Base-by-base conservation (phyloP, 169 alveolate genomes). In the Toxoplasma gondii region DNA sequence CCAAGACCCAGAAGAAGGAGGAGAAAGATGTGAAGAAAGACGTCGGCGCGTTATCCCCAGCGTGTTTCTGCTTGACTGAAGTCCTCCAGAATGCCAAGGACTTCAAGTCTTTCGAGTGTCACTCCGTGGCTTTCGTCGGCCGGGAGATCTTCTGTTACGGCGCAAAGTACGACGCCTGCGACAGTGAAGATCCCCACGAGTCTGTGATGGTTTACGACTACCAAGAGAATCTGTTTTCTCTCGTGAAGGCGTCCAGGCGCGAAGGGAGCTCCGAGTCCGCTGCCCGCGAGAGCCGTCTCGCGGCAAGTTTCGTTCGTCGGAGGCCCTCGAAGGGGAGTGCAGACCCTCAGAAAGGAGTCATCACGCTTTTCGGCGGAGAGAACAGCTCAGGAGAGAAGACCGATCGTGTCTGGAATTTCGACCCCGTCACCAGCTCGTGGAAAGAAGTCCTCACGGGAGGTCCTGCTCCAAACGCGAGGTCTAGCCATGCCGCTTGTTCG, bases 1-100 rank as follows among this genome's bases (percentile, higher is more conserved):
- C n/a, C n/a, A n/a, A n/a, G n/a, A n/a, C n/a, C n/a, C n/a, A n/a
- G n/a, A n/a, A n/a, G n/a, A n/a, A n/a, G n/a, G n/a, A n/a, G 58
- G 58, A 49, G 58, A 49, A 49, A 49, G 58, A 49, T 12, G 58
- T n/a, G n/a, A 78, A 82, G 90, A 44, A 82, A 36, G 90, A 38
- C 44, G 29, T 29, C n/a, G 90, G 90, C 19, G 69, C 29, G 9
- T 7, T 82, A 41, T 43, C 67, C 36, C 67, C 90, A 22, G 54
- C 90, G 90, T 39, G 44, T 22, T 82, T 82, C 90, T 24, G 38
- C 41, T 34, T 82, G 43, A 29, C 90, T 17, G 90, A 82, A 67
- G 67, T 82, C 17, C 31, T 82, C 17, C 90, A 82, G 29, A 17
- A 82, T 7, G 90, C 31, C 64, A 38, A 22, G 29, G 41, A 2